Evolutionary conservation across 495 filamentous ascomycete species (phyloP).

Genomic region (Penicillium flavigenum): DNA sequence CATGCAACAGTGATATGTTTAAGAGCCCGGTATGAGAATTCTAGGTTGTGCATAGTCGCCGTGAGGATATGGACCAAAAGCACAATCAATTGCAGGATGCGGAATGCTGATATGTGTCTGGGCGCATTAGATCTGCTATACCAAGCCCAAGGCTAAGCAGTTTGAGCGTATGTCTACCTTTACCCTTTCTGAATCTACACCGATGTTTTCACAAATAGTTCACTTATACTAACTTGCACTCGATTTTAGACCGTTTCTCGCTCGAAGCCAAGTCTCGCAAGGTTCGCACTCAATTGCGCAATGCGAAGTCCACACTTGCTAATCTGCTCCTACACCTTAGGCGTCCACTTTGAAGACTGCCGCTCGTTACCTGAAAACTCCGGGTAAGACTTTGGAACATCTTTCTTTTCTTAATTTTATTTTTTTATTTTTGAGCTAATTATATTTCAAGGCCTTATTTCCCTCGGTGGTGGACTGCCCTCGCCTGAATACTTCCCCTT

Average conservation of each 20-base stretch:
- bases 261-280: slow-evolving; percentile 44
- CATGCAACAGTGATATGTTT: slow-evolving; percentile 77
- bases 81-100: not conserved
- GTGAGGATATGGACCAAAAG: not conserved
- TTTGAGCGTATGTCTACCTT: slow-evolving; percentile 71
- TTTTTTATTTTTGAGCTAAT: not conserved
- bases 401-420: not conserved
- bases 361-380: slow-evolving; percentile 69
- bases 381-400: slow-evolving; percentile 44
- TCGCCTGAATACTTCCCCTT: slow-evolving; percentile 88
- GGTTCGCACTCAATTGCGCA: slow-evolving; percentile 27
- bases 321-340: slow-evolving; percentile 18
- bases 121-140: slow-evolving; percentile 44
- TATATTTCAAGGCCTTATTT: slow-evolving; percentile 61
- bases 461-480: slow-evolving; percentile 88
- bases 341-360: slow-evolving; percentile 74
- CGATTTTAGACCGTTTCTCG: slow-evolving; percentile 36
- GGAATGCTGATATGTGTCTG: slow-evolving; percentile 10
- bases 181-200: not conserved
- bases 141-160: slow-evolving; percentile 76
- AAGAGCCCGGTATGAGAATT: slow-evolving; percentile 61
- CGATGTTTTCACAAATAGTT: not conserved
- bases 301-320: slow-evolving; percentile 1
- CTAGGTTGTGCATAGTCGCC: not conserved
- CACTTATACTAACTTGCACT: not conserved